These are phyloP conservation scores for Beauveria rudraprayagi DNA, from an alignment of 2,329 filamentous ascomycete species.

Conservation along the genomic window DNA sequence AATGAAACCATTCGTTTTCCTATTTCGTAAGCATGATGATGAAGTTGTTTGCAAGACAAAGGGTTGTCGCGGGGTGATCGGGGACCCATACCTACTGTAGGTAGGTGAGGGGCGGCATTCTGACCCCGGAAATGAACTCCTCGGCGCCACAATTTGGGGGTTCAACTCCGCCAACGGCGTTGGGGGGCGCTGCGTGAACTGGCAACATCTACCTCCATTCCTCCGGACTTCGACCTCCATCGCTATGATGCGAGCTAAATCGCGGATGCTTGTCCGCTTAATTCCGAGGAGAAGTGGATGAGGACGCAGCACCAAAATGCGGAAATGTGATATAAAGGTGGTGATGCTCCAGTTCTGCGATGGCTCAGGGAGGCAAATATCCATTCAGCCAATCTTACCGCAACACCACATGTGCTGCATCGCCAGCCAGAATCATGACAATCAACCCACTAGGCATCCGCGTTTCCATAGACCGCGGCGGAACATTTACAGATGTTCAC, in stretches of 20 bases:
- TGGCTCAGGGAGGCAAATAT: background rate
- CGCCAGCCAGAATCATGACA: conserved; percentile 13
- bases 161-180: background rate
- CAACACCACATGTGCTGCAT: background rate
- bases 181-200: background rate
- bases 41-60: background rate
- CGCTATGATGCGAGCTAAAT: background rate
- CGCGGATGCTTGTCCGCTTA: background rate
- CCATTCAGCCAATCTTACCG: background rate
- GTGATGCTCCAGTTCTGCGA: background rate
- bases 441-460: conserved; percentile 20
- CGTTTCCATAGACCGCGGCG: conserved; percentile 28
- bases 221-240: conserved; percentile 7
- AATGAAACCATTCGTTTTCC: background rate
- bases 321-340: background rate
- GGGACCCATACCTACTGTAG: background rate
- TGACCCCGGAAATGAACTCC: background rate
- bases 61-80: background rate
- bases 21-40: background rate
- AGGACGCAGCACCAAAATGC: background rate
- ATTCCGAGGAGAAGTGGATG: background rate
- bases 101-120: background rate
- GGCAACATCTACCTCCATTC: background rate
- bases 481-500: conserved; percentile 63
- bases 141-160: background rate